These are phyloP conservation scores for Fomitopsis pinicola DNA, from an alignment of 1,284 basidiomycete species.

Conservation along the genomic window DNA sequence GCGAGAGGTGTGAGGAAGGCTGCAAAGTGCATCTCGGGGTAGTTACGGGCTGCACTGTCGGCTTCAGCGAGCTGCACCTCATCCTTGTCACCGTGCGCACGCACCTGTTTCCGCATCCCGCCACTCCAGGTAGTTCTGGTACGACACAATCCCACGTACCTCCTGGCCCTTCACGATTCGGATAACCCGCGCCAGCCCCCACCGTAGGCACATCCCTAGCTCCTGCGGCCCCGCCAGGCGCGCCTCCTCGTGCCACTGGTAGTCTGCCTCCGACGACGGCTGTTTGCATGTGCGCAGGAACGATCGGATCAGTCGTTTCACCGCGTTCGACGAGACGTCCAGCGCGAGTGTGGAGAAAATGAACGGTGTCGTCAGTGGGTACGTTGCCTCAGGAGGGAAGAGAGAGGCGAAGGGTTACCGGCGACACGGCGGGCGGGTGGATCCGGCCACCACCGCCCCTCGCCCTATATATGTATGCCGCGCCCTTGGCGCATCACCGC, in stretches of 20 bases:
- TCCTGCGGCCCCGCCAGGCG: slow-evolving; percentile 80
- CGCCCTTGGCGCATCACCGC: too few relatives aligned
- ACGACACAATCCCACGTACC: slow-evolving; percentile 69
- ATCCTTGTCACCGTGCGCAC: slow-evolving; percentile 19
- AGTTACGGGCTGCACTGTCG: slow-evolving; percentile 46
- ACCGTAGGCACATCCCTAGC: slow-evolving; percentile 81
- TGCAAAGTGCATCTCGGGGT: slow-evolving; percentile 67
- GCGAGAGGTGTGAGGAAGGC: slow-evolving; percentile 53
- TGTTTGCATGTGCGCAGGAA: slow-evolving; percentile 60
- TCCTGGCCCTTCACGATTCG: slow-evolving; percentile 61
- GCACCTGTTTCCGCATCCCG: slow-evolving; percentile 73
- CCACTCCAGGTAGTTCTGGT: slow-evolving; percentile 78
- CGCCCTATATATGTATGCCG: too few relatives aligned
- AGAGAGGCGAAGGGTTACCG: too few relatives aligned
- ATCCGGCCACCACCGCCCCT: too few relatives aligned
- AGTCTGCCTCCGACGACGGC: slow-evolving; percentile 44
- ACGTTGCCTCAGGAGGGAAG: too few relatives aligned
- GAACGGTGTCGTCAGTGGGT: slow-evolving; percentile 84
- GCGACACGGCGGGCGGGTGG: too few relatives aligned
- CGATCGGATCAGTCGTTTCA: slow-evolving; percentile 69
- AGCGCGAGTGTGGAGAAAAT: slow-evolving; percentile 86
- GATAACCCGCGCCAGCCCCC: slow-evolving; percentile 76
- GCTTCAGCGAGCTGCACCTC: slow-evolving; percentile 13
- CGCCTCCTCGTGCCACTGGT: slow-evolving; percentile 73
- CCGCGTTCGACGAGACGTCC: slow-evolving; percentile 69